phyloP scores from a whole-genome alignment of 768 basidiomycete species.

The Suillus brevipes region DNA sequence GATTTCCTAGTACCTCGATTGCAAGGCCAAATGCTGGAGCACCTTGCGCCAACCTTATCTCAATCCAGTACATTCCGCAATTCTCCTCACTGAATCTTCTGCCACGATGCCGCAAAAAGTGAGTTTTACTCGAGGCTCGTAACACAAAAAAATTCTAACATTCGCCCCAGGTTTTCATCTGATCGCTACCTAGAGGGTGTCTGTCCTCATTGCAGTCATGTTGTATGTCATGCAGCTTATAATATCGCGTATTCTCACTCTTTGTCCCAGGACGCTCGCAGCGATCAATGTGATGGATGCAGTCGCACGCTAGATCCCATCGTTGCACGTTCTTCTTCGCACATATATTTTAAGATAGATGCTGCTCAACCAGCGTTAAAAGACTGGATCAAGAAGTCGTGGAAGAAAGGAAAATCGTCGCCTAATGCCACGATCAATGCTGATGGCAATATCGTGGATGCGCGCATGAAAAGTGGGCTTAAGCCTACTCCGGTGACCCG shows the following conservation, averaged over 20 bases:
- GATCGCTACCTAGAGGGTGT: constrained; percentile 98
- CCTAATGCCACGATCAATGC: constrained; percentile 87
- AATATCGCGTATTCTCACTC: not conserved
- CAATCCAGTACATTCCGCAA: too few species aligned
- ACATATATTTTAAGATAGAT: constrained; percentile 91
- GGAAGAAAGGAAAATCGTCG: constrained; percentile 87
- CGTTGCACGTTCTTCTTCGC: constrained; percentile 72
- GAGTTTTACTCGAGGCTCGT: constrained; percentile 19
- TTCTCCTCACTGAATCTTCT: too few species aligned
- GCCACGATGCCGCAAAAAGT: constrained; percentile 87
- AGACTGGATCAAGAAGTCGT: constrained; percentile 83
- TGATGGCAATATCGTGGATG: constrained; percentile 88
- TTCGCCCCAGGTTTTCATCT: constrained; percentile 72
- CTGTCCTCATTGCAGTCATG: constrained; percentile 89
- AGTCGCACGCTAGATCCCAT: constrained; percentile 90
- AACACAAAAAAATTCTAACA: constrained; percentile 10
- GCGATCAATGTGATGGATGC: constrained; percentile 97
- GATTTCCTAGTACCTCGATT: too few species aligned
- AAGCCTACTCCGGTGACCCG: constrained; percentile 89
- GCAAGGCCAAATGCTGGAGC: too few species aligned
- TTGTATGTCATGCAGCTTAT: constrained; percentile 44
- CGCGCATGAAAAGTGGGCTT: constrained; percentile 81
- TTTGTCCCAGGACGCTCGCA: constrained; percentile 78
- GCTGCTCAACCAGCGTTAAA: constrained; percentile 78
- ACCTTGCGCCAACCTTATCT: too few species aligned